phyloP scores from a whole-genome alignment of 2,329 filamentous ascomycete species.

The Colletotrichum sp. region DNA sequence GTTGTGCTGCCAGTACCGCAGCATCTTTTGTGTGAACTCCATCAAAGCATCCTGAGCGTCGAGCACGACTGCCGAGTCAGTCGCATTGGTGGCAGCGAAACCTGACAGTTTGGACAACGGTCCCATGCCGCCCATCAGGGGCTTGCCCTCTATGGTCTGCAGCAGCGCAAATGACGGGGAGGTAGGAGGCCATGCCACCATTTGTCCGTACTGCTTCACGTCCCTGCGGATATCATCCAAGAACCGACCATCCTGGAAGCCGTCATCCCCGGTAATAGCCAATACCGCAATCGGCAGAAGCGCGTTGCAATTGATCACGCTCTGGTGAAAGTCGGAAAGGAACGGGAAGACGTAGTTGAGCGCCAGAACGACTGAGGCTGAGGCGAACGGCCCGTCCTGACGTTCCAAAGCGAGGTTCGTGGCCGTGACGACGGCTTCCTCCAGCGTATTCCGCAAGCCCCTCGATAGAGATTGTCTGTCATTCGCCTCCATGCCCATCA shows the following conservation, averaged over 20 bases:
- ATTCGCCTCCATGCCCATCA: slow-evolving; percentile 75
- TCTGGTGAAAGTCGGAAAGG: slow-evolving; percentile 64
- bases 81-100: slow-evolving; percentile 64
- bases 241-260: slow-evolving; percentile 78
- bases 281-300: slow-evolving; percentile 73
- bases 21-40: slow-evolving; percentile 68
- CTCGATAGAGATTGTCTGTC: slow-evolving; percentile 67
- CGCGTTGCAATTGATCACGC: slow-evolving; percentile 67
- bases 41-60: slow-evolving; percentile 64
- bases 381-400: slow-evolving; percentile 44
- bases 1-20: slow-evolving; percentile 75
- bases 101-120: slow-evolving; percentile 69
- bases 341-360: slow-evolving; percentile 79
- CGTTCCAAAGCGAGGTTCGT: slow-evolving; percentile 74
- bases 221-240: slow-evolving; percentile 72
- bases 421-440: slow-evolving; percentile 75
- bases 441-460: slow-evolving; percentile 68
- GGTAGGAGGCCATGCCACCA: slow-evolving; percentile 67
- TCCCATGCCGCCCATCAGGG: slow-evolving; percentile 70
- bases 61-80: slow-evolving; percentile 49
- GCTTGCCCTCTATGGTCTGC: slow-evolving; percentile 61
- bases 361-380: slow-evolving; percentile 67
- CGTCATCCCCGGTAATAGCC: slow-evolving; percentile 72
- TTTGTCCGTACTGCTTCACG: slow-evolving; percentile 56
- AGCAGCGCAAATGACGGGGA: slow-evolving; percentile 66